Evolutionary conservation across 345 rosid genomes (phyloP), one percentile per base, ranked within the genome.

Genomic region (Noccaea bulbosa): DNA sequence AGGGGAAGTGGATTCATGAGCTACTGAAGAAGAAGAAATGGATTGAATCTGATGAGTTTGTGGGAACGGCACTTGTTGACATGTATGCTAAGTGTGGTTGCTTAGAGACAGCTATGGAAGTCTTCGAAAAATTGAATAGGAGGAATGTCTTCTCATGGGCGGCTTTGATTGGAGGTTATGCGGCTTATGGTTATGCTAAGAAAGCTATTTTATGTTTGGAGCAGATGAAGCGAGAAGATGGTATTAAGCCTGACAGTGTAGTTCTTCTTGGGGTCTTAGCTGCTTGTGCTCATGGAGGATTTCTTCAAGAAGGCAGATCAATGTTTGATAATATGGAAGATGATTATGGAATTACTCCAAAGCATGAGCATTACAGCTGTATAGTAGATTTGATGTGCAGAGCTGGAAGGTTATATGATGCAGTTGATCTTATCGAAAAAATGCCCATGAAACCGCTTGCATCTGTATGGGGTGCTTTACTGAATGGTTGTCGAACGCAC

Each of bases 11-110:
- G 92, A 76, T 87, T 71, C 86, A 85, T 62, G 88, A 85, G 62
- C 14, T 79, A 41, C 2, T 79, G 45, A 76, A 78, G 82, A 80
- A 61, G 75, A 76, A 51, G 46, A 68, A 53, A 15, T 71, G 65
- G 40, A n/a, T 79, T 53, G 75, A 65, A 41, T 41, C 16, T 17
- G 89, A 87, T 66, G 81, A 83, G 1, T 80, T 80, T 77, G 34
- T 81, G 1, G 85, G 88, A 10, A 85, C 88, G 1, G 79, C 89
- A 0, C 83, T 83, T 30, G 83, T 85, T 71, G 85, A 87, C 63
- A 85, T 83, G 90, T 81, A 85, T 76, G 82, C 81, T 5, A 87
- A 85, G 63, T 83, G 88, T 79, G 90, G 91, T 39, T 82, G 75
- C 15, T 44, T 84, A 61, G 77, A 81, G 52, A 57, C 37, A 67